Percentiles rank a stretch among this genome's conserved stretches.
Evolutionary conservation across 2,329 filamentous ascomycete genomes (phyloP).

Genomic region (Colletotrichum kahawae): DNA sequence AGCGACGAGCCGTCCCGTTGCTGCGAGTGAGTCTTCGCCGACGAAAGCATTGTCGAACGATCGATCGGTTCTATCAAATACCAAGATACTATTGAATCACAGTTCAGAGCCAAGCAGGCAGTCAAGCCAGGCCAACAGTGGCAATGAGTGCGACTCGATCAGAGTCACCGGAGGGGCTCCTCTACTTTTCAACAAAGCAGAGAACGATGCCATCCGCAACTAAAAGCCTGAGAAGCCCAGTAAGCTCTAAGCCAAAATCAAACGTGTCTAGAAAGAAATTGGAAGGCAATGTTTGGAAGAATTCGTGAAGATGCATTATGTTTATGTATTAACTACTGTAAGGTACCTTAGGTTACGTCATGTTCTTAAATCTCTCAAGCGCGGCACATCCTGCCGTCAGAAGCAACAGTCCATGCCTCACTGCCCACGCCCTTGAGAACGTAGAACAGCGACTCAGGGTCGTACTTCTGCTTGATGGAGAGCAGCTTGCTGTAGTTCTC

Average conservation of each 20-base stretch:
- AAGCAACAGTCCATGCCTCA: constrained; percentile 49
- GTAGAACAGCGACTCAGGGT: constrained; percentile 51
- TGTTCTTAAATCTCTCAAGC: background rate
- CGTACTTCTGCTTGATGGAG: constrained; percentile 56
- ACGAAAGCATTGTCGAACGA: background rate
- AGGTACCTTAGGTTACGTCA: background rate
- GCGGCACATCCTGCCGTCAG: constrained; percentile 46
- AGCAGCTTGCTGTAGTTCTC: constrained; percentile 47
- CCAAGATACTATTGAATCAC: background rate
- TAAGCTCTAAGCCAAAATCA: background rate
- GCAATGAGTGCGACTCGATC: background rate
- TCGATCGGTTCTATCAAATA: background rate
- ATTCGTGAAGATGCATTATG: background rate
- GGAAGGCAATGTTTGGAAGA: accelerated
- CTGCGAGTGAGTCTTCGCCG: background rate
- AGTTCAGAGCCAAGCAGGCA: background rate
- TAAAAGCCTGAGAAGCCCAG: background rate
- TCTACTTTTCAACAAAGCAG: accelerated
- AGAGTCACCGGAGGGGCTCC: too few species aligned
- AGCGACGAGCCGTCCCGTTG: background rate
- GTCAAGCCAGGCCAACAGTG: background rate
- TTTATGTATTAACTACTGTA: background rate
- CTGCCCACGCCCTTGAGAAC: constrained; percentile 54
- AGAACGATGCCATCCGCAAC: accelerated
- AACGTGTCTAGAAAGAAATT: background rate